Percentiles rank a stretch among this genome's conserved stretches.
Conservation (phyloP, 2,329 filamentous ascomycete genomes). For the Aspergillus aculeatus region DNA sequence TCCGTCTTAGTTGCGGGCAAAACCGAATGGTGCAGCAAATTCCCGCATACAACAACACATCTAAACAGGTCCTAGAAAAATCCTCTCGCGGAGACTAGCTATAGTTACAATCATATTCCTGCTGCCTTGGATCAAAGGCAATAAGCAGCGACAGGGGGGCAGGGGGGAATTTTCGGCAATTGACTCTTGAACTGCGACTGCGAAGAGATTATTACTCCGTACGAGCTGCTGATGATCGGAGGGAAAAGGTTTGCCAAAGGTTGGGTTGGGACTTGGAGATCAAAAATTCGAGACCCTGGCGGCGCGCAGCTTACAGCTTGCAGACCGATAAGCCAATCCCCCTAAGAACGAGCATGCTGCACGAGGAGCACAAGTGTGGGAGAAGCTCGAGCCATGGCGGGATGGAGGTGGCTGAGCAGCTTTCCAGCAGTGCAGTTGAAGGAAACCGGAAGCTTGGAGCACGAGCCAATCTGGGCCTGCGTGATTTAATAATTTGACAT, state of each 20-base stretch:
- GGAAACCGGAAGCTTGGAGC: not conserved
- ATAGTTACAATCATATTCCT: not conserved
- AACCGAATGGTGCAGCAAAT: constrained; percentile 19
- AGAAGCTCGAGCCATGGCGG: not conserved
- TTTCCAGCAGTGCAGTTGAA: not conserved
- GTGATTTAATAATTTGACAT: not conserved
- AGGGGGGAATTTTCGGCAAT: not conserved
- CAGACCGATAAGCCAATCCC: not conserved
- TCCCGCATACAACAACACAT: constrained; percentile 23
- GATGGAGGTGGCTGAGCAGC: not conserved
- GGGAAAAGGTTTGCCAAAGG: too few species aligned
- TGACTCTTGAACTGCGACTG: not conserved
- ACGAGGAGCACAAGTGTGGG: not conserved
- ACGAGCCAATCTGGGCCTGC: not conserved
- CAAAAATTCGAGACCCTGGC: too few species aligned
- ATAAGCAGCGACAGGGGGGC: not conserved
- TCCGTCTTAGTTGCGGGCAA: constrained; percentile 17
- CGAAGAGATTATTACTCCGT: too few species aligned
- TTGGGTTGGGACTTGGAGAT: too few species aligned
- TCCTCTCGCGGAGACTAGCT: too few species aligned
- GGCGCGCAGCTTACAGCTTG: not conserved
- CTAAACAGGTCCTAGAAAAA: not conserved
- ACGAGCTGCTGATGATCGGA: too few species aligned
- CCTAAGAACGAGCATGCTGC: not conserved
- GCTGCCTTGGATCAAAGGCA: not conserved